phyloP scores from a whole-genome alignment of 352 stramenopile genomes.

The Peronospora farinosa region DNA sequence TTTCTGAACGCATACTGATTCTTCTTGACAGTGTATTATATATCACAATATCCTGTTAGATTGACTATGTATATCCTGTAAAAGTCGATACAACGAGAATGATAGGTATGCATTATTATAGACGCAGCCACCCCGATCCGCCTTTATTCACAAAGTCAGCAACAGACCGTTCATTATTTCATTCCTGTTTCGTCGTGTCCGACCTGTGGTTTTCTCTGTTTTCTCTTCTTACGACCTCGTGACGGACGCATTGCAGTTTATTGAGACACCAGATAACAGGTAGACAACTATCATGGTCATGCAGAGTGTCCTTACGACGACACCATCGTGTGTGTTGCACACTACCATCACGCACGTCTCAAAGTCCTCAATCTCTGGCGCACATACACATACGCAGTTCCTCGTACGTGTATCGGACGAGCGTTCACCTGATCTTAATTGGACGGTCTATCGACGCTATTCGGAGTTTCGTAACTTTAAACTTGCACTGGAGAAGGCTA shows the following conservation, averaged over 20 bases:
- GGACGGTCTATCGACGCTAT: conserved; percentile 81
- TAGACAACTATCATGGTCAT: conserved; percentile 31
- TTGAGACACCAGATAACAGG: background rate
- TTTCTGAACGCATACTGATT: conserved; percentile 1
- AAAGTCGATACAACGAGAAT: background rate
- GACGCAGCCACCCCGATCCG: conserved; percentile 7
- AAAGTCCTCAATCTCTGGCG: conserved; percentile 46
- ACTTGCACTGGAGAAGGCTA: conserved; percentile 51
- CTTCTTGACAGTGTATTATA: background rate
- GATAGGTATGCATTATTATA: background rate
- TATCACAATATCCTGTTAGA: background rate
- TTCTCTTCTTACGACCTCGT: conserved; percentile 12
- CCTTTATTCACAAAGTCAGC: conserved; percentile 21
- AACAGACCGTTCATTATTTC: conserved; percentile 11
- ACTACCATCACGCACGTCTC: conserved; percentile 74
- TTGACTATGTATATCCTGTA: background rate
- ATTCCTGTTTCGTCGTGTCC: conserved; percentile 10
- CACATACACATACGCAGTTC: conserved; percentile 78
- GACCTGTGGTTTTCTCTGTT: conserved; percentile 13
- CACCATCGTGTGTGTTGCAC: conserved; percentile 53
- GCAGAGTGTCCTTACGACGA: conserved; percentile 21
- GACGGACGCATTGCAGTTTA: conserved; percentile 1
- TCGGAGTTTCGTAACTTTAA: conserved; percentile 80
- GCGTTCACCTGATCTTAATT: conserved; percentile 57
- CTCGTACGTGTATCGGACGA: conserved; percentile 81